Conservation (phyloP, 179 eudicot species). For the Silene noctiflora region DNA sequence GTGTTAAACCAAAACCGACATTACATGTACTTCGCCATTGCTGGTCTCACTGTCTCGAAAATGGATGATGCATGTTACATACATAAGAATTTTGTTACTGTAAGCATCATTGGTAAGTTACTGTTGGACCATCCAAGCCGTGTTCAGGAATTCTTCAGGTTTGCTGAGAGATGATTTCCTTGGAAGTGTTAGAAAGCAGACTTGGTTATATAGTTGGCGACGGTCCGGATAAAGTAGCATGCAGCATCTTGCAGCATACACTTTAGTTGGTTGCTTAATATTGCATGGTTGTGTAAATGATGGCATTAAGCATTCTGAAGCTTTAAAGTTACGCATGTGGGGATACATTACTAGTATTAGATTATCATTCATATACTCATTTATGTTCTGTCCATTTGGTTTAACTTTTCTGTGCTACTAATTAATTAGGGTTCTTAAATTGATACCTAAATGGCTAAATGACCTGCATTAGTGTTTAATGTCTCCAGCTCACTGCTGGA, state of each 20-base stretch:
- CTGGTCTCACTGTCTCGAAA: constrained; percentile 6
- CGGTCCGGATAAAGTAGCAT: background rate
- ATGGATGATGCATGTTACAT: background rate
- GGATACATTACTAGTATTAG: background rate
- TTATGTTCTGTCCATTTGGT: background rate
- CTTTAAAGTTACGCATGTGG: constrained; percentile 19
- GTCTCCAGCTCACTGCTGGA: constrained; percentile 1
- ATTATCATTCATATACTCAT: background rate
- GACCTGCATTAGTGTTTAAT: background rate
- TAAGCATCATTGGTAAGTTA: background rate
- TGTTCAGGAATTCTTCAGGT: background rate
- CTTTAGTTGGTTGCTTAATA: background rate
- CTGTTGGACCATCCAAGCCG: background rate
- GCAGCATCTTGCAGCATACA: too few species aligned
- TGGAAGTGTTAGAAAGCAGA: constrained; percentile 1
- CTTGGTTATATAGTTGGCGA: background rate
- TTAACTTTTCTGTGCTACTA: background rate
- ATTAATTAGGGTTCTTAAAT: background rate
- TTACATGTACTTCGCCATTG: constrained; percentile 8
- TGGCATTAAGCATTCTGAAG: constrained; percentile 5
- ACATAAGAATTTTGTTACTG: background rate
- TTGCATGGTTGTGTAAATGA: background rate
- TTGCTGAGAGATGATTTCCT: background rate
- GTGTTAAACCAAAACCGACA: constrained; percentile 2
- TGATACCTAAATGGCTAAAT: background rate